These are phyloP conservation scores for Pyrus communis DNA, from an alignment of 306 rosid species.

Conservation along the genomic window DNA sequence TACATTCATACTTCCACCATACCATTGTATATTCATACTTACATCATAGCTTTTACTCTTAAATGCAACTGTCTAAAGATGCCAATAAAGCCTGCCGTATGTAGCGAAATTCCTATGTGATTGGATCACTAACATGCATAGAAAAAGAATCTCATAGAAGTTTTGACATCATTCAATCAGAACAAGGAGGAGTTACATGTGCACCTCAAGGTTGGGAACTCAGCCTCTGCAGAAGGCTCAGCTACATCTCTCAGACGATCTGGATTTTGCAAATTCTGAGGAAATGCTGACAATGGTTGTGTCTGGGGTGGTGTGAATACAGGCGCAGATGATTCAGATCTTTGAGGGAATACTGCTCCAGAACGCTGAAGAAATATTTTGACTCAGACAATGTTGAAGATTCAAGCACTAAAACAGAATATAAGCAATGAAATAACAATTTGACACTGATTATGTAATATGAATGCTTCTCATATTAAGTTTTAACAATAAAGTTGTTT, in stretches of 20 bases:
- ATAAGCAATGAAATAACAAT: neutral
- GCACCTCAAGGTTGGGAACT: slow-evolving; percentile 86
- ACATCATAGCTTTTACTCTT: neutral
- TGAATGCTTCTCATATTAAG: neutral
- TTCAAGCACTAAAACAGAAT: neutral
- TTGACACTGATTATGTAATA: neutral
- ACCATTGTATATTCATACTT: neutral
- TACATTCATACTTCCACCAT: neutral
- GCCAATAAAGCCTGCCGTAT: slow-evolving; percentile 8
- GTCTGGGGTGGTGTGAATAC: slow-evolving; percentile 90
- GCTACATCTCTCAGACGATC: slow-evolving; percentile 44
- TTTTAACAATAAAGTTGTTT: neutral
- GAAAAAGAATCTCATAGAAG: neutral
- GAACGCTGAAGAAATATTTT: slow-evolving; percentile 52
- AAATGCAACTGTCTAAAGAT: neutral
- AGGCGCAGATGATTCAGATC: slow-evolving; percentile 73
- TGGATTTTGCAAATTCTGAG: slow-evolving; percentile 57
- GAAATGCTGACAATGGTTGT: slow-evolving; percentile 73
- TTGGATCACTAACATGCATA: neutral
- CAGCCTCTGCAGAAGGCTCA: slow-evolving; percentile 69
- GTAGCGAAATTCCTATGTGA: slow-evolving; percentile 7
- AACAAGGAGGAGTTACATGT: slow-evolving; percentile 11
- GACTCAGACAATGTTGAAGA: slow-evolving; percentile 9
- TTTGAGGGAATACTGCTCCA: slow-evolving; percentile 90
- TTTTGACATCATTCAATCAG: slow-evolving; percentile 2